These are phyloP conservation scores for Limonium bicolor DNA, from an alignment of 148 eudicot genomes.

Conservation along the genomic window DNA sequence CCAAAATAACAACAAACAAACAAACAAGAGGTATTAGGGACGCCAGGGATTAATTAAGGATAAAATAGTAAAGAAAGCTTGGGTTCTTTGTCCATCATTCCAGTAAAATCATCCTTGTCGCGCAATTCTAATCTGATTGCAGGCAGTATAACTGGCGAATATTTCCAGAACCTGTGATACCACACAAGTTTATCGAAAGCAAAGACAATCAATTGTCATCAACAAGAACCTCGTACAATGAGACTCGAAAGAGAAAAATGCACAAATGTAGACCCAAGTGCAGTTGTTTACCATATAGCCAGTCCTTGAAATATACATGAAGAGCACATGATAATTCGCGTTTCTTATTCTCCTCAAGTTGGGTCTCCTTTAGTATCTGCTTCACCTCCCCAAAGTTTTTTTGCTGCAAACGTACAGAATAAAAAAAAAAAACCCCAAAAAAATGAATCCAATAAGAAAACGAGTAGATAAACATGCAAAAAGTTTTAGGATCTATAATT, in stretches of 20 bases:
- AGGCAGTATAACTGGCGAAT: constrained; percentile 78
- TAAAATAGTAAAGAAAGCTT: no score
- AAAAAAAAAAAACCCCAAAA: constrained; percentile 5
- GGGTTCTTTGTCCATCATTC: no score
- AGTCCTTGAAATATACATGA: constrained; percentile 78
- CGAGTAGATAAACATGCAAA: no score
- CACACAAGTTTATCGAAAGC: not conserved
- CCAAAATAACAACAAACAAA: no score
- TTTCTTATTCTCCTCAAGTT: constrained; percentile 71
- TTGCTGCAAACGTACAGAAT: constrained; percentile 21
- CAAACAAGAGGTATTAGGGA: no score
- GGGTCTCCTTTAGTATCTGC: constrained; percentile 72
- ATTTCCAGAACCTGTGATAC: constrained; percentile 76
- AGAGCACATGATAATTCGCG: constrained; percentile 80
- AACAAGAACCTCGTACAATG: not conserved
- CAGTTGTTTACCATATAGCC: constrained; percentile 83
- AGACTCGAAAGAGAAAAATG: not conserved
- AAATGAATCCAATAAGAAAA: no score
- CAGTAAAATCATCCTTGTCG: no score
- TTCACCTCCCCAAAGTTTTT: constrained; percentile 65
- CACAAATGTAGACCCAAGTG: not conserved
- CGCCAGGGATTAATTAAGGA: no score
- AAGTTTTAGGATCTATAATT: no score
- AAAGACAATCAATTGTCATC: not conserved
- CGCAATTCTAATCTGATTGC: constrained; percentile 62